Evolutionary conservation across 164 flowering plant genomes (phyloP), one percentile per base, ranked within the genome.

Genomic region (Macadamia tetraphylla): DNA sequence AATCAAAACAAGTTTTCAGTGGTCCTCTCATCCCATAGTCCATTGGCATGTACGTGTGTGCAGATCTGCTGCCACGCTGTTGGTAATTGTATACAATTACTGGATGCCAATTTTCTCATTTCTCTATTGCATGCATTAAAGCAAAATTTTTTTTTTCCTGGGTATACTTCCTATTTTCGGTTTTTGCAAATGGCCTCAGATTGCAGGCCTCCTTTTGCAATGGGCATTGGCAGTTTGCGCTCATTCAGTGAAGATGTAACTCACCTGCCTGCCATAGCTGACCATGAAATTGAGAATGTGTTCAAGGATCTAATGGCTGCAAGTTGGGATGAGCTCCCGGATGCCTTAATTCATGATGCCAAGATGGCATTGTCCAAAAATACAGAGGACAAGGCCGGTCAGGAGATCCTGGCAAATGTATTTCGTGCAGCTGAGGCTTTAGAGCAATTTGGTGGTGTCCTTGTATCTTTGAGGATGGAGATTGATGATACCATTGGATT

Each of bases 391-490:
- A 80, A 84, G 74, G 78, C 80, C 58, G 91, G 90, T 10, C 88
- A 90, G 78, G 96, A 88, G 72, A 79, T 68, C 52, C 74, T 92
- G 72, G 77, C 66, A 51, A 88, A 84, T 82, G 85, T 88, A 29
- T 85, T 90, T 62, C 86, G 92, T 62, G 88, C 98, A 40, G 97
- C 98, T 66, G 95, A 88, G 77, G 98, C 98, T 12, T 85, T 76
- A 65, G 97, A 86, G 78, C 87, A 88, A 70, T 92, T 94, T 66
- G 65, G 72, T 43, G 97, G 88, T 51, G 82, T 83, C 43, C 75
- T 92, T 65, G 84, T 81, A 18, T 70, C 85, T 40, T 67, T 94
- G 68, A 91, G 82, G 73, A 91, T 89, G 96, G 94, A 80, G 70
- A 74, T 94, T 71, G 98, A 94, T 85, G 98, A 94, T 67, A 70